Evolutionary conservation across 495 filamentous ascomycete species (phyloP), one percentile per base, ranked within the genome.

Genomic region (Patellaria atrata): DNA sequence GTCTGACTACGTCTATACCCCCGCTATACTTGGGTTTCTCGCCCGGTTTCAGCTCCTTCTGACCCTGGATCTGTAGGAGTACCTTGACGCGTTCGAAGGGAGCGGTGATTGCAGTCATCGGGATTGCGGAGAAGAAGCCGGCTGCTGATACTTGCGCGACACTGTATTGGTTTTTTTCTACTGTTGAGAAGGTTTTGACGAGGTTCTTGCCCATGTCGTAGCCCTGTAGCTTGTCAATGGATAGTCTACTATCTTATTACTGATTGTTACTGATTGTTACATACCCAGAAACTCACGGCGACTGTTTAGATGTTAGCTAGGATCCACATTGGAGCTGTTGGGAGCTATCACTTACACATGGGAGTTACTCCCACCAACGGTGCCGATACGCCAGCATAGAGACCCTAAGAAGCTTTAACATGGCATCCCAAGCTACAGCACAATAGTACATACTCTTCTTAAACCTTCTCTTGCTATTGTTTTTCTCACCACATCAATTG

Each of bases 81-180:
- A 97, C 86, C 63, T 97, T 97, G 45, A 97, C 85, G 43, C 89
- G 86, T 70, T 97, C 89, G 50, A 97, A 94, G 37, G 91, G 89
- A 0, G 91, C 89, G 3, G 89, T 96, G 62, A 97, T 94, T 55
- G 84, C 56, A 1, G 91, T 97, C 85, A 93, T 93, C 45, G 89
- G 89, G 40, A 97, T 82, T 29, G 89, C 89, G 47, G 80, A 87
- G 74, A 97, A 94, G 73, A 94, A 94, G 35, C 89, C 89, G 9
- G 89, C 89, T 16, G 80, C 71, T 19, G 82, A 84, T 63, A 91
- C 77, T 57, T 96, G 89, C 16, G 68, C 79, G 52, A 94, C 81
- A 14, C 75, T 77, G 59, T 81, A 75, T 27, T 55, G 75, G 40
- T 77, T 67, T 51, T 79, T 60, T 13, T 71, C 54, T 19, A 85